Evolutionary conservation across 345 rosid species (phyloP), one percentile per base, ranked within the genome.

Genomic region (Noccaea caerulescens): DNA sequence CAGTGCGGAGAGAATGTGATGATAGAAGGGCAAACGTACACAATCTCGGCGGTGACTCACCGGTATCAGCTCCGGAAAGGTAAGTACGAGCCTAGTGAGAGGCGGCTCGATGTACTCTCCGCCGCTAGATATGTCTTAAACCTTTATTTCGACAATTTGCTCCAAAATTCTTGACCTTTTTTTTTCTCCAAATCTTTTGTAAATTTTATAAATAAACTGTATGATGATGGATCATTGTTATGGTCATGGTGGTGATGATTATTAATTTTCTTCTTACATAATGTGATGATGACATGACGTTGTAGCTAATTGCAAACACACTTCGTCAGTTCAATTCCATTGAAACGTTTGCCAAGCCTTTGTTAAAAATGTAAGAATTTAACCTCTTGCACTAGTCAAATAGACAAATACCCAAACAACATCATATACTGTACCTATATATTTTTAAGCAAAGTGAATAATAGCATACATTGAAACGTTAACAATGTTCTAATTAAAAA

Each of bases 11-110:
- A 89, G 77, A 87, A 89, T 27, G 97, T 91, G 72, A 91, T 88
- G 10, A 89, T 91, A 0, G 91, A 91, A 84, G 98, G 96, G 33
- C 96, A 83, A 54, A 76, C 87, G 4, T 91, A 93, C 34, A 93
- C 90, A 7, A 82, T 93, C 58, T 84, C 92, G 0, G 85, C 94
- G 0, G 96, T 91, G 59, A 89, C 94, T 62, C 86, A 93, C 38
- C 87, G 97, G 2, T 93, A 91, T 80, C 94, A 89, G 77, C 94
- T 91, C 46, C 86, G 96, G 20, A 93, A 89, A 81, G 98, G 96
- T 18, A 93, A 85, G 76, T 87, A 93, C 4, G 91, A 91, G 70
- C 91, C 91, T 1, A 81, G 90, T n/a, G 96, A 93, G 85, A 91
- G 87, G 78, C 85, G 88, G 58, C 92, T 93, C 0, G 94, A 93